A percentile compares a stretch with the other conserved stretches of the same genome.
Conservation (phyloP, 2,329 filamentous ascomycete species). For the Diaporthe vaccinii region DNA sequence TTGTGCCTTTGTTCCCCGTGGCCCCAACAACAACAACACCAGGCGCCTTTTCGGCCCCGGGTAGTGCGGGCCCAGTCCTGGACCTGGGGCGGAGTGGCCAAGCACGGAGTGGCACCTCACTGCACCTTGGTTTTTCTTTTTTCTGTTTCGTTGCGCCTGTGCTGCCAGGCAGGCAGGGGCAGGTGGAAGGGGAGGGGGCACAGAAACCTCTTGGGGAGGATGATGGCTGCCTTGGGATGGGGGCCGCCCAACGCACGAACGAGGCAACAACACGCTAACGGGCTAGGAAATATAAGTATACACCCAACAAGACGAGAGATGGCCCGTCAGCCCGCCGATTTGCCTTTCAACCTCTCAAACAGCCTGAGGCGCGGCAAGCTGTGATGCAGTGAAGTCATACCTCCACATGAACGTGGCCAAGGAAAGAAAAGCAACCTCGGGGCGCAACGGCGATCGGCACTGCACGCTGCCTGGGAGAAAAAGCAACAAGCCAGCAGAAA, state of each 20-base stretch:
- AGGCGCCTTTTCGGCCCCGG: conserved; percentile 22
- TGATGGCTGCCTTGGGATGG: conserved; percentile 11
- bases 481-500: not conserved
- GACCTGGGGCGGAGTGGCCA: conserved; percentile 1
- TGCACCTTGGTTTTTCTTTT: no score
- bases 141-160: not conserved
- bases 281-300: not conserved
- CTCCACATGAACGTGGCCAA: not conserved
- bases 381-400: not conserved
- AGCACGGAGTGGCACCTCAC: not conserved
- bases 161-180: not conserved
- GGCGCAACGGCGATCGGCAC: conserved; percentile 11
- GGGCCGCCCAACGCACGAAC: not conserved
- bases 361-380: conserved; percentile 2
- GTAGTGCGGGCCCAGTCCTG: not conserved
- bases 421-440: not conserved
- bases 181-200: not conserved
- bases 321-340: not conserved
- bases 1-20: not conserved
- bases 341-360: conserved; percentile 6
- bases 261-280: conserved; percentile 26
- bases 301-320: not conserved
- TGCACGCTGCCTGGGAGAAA: not conserved
- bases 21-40: not conserved
- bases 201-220: not conserved